phyloP scores from a whole-genome alignment of 2,329 filamentous ascomycete genomes.

The Xylaria sp. region DNA sequence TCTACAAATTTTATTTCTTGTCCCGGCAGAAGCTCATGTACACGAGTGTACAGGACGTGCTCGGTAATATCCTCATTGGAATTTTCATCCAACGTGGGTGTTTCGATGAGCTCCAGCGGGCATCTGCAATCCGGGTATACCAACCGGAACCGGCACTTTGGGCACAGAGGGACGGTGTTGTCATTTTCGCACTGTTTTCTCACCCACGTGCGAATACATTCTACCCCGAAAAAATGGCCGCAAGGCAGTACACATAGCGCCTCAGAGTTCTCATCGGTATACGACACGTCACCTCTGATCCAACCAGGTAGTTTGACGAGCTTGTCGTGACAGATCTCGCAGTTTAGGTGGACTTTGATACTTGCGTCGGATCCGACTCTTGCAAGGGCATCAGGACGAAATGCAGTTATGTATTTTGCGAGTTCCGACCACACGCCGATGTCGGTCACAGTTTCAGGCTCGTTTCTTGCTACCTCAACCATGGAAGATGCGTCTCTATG shows the following conservation, averaged over 20 bases:
- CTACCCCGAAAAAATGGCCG: slow-evolving; percentile 13
- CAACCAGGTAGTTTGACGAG: background rate
- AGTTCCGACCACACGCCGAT: slow-evolving; percentile 9
- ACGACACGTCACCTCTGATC: background rate
- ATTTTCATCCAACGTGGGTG: background rate
- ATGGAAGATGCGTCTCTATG: background rate
- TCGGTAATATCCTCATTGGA: background rate
- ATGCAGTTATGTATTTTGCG: slow-evolving; percentile 5
- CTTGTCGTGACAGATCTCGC: background rate
- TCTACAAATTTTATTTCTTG: background rate
- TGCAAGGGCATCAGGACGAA: background rate
- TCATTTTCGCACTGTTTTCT: rapidly evolving
- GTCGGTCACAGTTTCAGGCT: background rate
- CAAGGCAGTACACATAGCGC: slow-evolving; percentile 7
- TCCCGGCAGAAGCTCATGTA: background rate
- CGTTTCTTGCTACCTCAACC: background rate
- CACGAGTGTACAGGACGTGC: background rate
- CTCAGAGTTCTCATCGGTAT: background rate
- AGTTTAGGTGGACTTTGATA: background rate
- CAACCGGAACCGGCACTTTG: background rate
- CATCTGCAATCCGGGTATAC: background rate
- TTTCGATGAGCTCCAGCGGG: background rate
- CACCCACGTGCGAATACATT: background rate
- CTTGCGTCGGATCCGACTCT: background rate
- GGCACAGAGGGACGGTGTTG: background rate